A percentile compares a stretch with the other conserved stretches of the same genome.
Evolutionary conservation across 2,329 filamentous ascomycete genomes (phyloP).

Genomic region (Verticillium albo-atrum): DNA sequence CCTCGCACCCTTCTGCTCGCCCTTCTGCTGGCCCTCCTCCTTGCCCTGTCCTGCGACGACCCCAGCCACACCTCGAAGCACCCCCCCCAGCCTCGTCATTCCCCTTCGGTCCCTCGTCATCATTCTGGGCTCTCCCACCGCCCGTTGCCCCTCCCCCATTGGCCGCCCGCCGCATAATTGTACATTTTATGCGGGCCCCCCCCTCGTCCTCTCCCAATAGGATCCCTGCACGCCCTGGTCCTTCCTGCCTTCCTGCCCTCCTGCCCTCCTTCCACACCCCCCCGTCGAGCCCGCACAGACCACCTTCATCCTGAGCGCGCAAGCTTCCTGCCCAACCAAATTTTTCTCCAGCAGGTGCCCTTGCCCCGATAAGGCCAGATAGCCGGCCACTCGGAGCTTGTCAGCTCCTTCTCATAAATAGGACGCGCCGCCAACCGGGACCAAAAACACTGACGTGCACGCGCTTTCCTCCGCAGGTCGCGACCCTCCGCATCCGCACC

Average conservation of each 20-base stretch:
- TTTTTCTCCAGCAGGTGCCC: constrained; percentile 20
- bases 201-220: constrained; percentile 1
- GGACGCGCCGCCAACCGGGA: constrained; percentile 37
- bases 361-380: constrained; percentile 34
- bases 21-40: no score
- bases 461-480: constrained; percentile 37
- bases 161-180: not conserved
- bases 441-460: constrained; percentile 40
- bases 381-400: constrained; percentile 26
- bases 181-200: constrained; percentile 2
- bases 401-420: constrained; percentile 39
- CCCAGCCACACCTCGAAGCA: not conserved
- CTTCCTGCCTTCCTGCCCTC: no score
- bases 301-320: constrained; percentile 11
- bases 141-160: not conserved
- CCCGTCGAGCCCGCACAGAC: not conserved
- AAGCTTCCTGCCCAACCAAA: constrained; percentile 24
- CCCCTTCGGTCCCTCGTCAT: not conserved
- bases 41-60: no score
- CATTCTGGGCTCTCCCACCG: not conserved
- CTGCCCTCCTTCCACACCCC: no score
- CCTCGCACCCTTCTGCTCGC: no score
- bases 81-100: constrained; percentile 2
- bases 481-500: constrained; percentile 23
- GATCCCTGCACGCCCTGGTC: not conserved